A percentile compares a stretch with the other conserved stretches of the same genome.
Evolutionary conservation across 805 yeast species (phyloP).

Genomic region (Starmerella scarabaei): DNA sequence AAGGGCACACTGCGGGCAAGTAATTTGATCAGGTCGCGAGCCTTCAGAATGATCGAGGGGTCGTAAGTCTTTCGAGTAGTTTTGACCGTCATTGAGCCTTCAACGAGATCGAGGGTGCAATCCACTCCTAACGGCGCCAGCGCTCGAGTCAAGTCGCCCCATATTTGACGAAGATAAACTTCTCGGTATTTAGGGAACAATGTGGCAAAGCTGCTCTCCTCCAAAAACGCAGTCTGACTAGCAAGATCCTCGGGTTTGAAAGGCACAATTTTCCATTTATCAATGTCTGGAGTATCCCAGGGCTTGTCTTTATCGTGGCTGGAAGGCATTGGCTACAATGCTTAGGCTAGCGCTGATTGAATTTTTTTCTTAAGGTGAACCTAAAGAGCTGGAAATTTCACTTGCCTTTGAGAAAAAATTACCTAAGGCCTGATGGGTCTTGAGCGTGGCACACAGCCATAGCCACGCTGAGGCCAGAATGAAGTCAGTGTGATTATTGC

Average conservation of each 20-base stretch:
- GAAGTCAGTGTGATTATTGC: no score
- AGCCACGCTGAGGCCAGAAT: no score
- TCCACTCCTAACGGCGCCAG: slow-evolving; percentile 57
- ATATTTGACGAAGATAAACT: slow-evolving; percentile 68
- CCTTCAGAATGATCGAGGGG: slow-evolving; percentile 85
- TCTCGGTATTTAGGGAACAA: slow-evolving; percentile 95
- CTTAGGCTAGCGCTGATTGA: neutral
- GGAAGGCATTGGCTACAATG: slow-evolving; percentile 51
- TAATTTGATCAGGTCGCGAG: slow-evolving; percentile 85
- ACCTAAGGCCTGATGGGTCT: neutral
- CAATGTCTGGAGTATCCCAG: slow-evolving; percentile 93
- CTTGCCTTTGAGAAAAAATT: neutral
- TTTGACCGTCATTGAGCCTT: slow-evolving; percentile 93
- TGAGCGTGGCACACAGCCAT: no score
- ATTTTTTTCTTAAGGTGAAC: neutral
- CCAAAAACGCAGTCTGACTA: slow-evolving; percentile 81
- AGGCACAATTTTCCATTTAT: slow-evolving; percentile 82
- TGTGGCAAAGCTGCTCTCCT: slow-evolving; percentile 89
- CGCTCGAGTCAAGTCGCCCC: slow-evolving; percentile 86
- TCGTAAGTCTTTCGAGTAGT: slow-evolving; percentile 93
- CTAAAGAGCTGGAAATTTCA: slow-evolving; percentile 1
- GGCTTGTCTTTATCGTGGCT: slow-evolving; percentile 92
- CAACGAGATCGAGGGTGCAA: slow-evolving; percentile 81
- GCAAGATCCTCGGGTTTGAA: slow-evolving; percentile 82
- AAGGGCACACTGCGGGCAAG: slow-evolving; percentile 93